Percentiles rank a stretch among this genome's conserved stretches.
phyloP scores from a whole-genome alignment of 345 rosid genomes.

The Ricinus communis region DNA sequence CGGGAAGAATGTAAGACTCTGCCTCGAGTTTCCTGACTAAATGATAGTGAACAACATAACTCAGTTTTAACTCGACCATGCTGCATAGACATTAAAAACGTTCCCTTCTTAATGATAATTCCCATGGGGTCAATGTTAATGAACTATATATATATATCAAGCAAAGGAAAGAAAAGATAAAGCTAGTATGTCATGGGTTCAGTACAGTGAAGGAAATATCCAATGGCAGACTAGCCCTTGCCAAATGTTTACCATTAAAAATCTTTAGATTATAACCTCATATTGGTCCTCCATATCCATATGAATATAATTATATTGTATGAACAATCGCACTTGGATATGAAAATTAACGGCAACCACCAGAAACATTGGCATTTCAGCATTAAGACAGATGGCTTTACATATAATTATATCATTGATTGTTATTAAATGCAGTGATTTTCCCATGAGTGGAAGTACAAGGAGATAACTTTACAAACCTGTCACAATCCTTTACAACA shows the following conservation, averaged over 20 bases:
- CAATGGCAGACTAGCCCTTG: not conserved
- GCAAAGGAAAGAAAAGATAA: no score
- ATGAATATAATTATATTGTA: not conserved
- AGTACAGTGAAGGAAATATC: not conserved
- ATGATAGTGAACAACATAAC: not conserved
- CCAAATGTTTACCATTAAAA: not conserved
- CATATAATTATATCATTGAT: not conserved
- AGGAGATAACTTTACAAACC: conserved; percentile 22
- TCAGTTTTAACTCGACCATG: not conserved
- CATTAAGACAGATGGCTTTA: conserved; percentile 4
- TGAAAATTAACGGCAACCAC: not conserved
- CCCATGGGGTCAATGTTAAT: not conserved
- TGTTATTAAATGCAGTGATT: not conserved
- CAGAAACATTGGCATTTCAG: not conserved
- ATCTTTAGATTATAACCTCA: not conserved
- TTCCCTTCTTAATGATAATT: not conserved
- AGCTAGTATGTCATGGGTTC: not conserved
- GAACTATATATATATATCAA: not conserved
- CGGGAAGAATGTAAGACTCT: not conserved
- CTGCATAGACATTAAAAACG: not conserved
- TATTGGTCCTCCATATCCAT: not conserved
- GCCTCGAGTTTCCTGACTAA: not conserved
- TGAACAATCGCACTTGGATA: not conserved
- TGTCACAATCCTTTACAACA: conserved; percentile 2
- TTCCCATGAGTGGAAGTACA: not conserved